Evolutionary conservation across 495 filamentous ascomycete genomes (phyloP).

Genomic region (Lentithecium fluviatile): DNA sequence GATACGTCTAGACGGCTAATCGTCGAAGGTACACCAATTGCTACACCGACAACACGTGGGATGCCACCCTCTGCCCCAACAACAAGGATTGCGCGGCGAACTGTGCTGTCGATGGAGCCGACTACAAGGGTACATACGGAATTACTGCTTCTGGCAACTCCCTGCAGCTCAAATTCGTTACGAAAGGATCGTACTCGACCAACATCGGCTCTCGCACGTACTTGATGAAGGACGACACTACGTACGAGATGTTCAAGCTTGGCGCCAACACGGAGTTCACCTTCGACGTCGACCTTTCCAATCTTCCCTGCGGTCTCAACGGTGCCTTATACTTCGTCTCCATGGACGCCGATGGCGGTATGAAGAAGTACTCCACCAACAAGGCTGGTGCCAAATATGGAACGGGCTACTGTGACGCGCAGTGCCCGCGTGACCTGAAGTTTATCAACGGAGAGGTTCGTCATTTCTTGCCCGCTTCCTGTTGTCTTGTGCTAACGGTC

Average conservation of each 20-base stretch:
- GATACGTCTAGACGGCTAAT: not conserved
- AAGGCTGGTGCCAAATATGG: constrained; percentile 64
- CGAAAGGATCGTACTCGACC: constrained; percentile 38
- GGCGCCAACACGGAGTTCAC: constrained; percentile 57
- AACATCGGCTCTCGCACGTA: constrained; percentile 58
- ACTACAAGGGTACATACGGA: constrained; percentile 39
- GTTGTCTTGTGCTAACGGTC: not conserved
- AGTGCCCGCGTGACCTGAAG: constrained; percentile 54
- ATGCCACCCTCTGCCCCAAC: constrained; percentile 40
- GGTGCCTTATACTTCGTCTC: constrained; percentile 68
- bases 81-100: constrained; percentile 42
- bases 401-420: constrained; percentile 70
- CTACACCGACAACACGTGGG: constrained; percentile 42
- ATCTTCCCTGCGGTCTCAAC: constrained; percentile 65
- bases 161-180: constrained; percentile 37
- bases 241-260: constrained; percentile 61
- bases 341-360: constrained; percentile 58
- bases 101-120: constrained; percentile 45
- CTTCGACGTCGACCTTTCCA: constrained; percentile 64
- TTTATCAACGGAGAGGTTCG: constrained; percentile 60
- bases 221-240: constrained; percentile 55
- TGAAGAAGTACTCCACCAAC: constrained; percentile 52
- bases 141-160: constrained; percentile 39
- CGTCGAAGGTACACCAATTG: constrained; percentile 44
- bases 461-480: not conserved